Conservation (phyloP, 306 rosid genomes). For the Cucumis hystrix region DNA sequence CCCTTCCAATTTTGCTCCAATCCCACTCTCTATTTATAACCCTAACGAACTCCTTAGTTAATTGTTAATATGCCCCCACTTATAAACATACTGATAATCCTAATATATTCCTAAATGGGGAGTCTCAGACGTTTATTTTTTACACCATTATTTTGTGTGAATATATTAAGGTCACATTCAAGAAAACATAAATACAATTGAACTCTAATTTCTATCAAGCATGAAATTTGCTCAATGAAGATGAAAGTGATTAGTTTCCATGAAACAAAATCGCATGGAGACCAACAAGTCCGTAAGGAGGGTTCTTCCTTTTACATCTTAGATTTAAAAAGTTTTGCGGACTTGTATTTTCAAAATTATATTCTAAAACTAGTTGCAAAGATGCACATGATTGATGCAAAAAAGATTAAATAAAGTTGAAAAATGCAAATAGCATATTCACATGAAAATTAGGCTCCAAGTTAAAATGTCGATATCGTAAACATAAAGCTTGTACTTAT, state of each 20-base stretch:
- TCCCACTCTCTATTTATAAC: no score
- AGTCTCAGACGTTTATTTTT: background rate
- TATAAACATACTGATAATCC: no score
- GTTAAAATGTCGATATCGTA: background rate
- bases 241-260: background rate
- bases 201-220: background rate
- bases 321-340: background rate
- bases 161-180: background rate
- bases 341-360: background rate
- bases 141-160: background rate
- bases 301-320: background rate
- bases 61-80: no score
- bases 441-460: background rate
- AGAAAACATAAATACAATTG: background rate
- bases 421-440: background rate
- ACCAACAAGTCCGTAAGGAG: background rate
- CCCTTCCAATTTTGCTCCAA: no score
- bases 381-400: background rate
- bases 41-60: no score
- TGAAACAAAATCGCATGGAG: background rate
- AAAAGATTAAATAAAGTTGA: background rate
- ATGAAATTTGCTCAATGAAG: background rate
- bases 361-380: background rate
- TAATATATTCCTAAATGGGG: no score
- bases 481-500: background rate